Evolutionary conservation across 2,329 filamentous ascomycete species (phyloP).

Genomic region (Knufia fluminis): DNA sequence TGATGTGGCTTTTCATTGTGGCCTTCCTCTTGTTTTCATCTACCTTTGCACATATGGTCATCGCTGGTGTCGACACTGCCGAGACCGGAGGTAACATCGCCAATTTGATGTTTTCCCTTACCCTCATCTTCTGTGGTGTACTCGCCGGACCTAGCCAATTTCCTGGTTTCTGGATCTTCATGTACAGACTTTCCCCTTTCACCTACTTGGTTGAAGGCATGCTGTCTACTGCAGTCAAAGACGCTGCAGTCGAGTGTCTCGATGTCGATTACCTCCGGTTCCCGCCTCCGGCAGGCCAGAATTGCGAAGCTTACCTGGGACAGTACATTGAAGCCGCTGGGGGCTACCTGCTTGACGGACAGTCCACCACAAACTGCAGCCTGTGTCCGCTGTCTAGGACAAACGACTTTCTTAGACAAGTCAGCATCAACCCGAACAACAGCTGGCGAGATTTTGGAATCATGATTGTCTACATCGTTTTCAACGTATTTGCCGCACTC

Average conservation of each 20-base stretch:
- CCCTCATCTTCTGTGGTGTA: conserved; percentile 52
- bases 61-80: conserved; percentile 59
- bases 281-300: conserved; percentile 48
- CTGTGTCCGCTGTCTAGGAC: conserved; percentile 42
- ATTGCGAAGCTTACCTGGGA: conserved; percentile 52
- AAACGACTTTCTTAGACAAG: conserved; percentile 38
- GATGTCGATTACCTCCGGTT: conserved; percentile 62
- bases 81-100: conserved; percentile 58
- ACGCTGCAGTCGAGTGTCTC: conserved; percentile 57
- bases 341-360: conserved; percentile 46
- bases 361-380: conserved; percentile 38
- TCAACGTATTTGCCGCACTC: conserved; percentile 54
- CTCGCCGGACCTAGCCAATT: conserved; percentile 50
- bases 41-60: conserved; percentile 65
- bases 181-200: conserved; percentile 72
- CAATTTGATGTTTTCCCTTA: conserved; percentile 51
- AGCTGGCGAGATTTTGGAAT: conserved; percentile 64
- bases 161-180: conserved; percentile 68
- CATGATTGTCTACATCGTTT: conserved; percentile 56
- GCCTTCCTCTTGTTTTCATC: conserved; percentile 62
- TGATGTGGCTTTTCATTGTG: conserved; percentile 57
- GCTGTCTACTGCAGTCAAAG: conserved; percentile 60
- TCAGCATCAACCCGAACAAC: conserved; percentile 37
- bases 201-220: conserved; percentile 71
- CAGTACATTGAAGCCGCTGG: conserved; percentile 37